Evolutionary conservation across 768 basidiomycete species (phyloP).

Genomic region (Ephemerocybe angulata): DNA sequence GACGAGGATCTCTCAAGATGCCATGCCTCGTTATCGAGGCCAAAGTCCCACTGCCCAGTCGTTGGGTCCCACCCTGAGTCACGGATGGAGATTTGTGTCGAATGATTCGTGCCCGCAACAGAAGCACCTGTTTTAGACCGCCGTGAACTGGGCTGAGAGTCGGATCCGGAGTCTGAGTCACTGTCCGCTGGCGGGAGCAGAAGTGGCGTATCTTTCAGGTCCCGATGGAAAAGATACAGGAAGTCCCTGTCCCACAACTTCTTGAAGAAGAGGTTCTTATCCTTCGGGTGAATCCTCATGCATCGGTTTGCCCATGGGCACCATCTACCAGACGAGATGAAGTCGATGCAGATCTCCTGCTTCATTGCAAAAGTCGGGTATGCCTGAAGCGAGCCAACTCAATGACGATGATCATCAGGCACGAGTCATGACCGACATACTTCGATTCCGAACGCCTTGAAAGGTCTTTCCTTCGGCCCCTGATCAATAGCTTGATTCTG

Average conservation of each 20-base stretch:
- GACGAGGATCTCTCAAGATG: background rate
- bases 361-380: slow-evolving; percentile 22
- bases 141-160: too few relatives aligned
- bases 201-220: background rate
- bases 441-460: background rate
- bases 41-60: background rate
- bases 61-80: background rate
- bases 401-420: background rate
- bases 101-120: too few relatives aligned
- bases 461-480: too few relatives aligned
- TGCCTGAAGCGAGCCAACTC: slow-evolving; percentile 19
- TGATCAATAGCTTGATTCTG: too few relatives aligned
- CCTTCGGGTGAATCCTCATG: slow-evolving; percentile 26
- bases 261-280: slow-evolving; percentile 13
- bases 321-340: slow-evolving; percentile 14
- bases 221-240: background rate
- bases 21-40: background rate
- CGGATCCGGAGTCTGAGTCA: too few relatives aligned
- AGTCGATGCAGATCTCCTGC: slow-evolving; percentile 31
- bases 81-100: too few relatives aligned
- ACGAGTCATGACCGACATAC: background rate
- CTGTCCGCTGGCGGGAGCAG: background rate
- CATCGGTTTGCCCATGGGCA: slow-evolving; percentile 24
- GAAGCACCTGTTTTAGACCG: too few relatives aligned
- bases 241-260: slow-evolving; percentile 9